These are phyloP conservation scores for Yamadazyma atlantica DNA, from an alignment of 1,139 yeast genomes.

Conservation along the genomic window DNA sequence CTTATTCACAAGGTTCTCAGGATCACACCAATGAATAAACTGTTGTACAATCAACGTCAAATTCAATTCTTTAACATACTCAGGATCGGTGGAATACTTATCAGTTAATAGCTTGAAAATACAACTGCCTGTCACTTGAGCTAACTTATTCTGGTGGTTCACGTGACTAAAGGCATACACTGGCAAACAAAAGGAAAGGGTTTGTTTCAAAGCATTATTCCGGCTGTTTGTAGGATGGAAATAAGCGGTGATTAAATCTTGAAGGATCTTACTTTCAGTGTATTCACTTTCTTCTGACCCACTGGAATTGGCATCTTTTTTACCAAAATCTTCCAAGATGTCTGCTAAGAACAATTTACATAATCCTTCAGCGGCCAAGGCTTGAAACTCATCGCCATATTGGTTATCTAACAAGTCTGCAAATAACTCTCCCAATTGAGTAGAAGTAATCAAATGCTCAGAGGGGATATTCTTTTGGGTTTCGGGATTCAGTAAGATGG, in stretches of 20 bases:
- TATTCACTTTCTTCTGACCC: constrained; percentile 10
- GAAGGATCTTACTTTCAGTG: constrained; percentile 40
- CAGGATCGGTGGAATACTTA: constrained; percentile 26
- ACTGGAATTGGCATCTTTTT: not conserved
- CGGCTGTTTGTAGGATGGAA: constrained; percentile 65
- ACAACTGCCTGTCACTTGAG: constrained; percentile 66
- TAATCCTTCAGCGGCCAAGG: constrained; percentile 82
- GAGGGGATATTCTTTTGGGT: not conserved
- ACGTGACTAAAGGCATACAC: constrained; percentile 82
- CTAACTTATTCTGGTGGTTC: constrained; percentile 68
- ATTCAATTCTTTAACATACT: constrained; percentile 3
- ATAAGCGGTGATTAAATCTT: constrained; percentile 58
- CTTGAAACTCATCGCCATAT: constrained; percentile 66
- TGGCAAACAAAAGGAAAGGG: constrained; percentile 85
- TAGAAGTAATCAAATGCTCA: constrained; percentile 51
- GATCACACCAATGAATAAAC: constrained; percentile 84
- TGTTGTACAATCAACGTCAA: constrained; percentile 69
- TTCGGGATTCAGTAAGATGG: constrained; percentile 40
- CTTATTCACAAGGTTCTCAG: constrained; percentile 59
- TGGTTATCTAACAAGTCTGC: constrained; percentile 62
- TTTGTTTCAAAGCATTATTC: constrained; percentile 74
- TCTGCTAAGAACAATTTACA: constrained; percentile 83
- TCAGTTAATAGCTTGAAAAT: constrained; percentile 50
- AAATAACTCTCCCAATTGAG: constrained; percentile 62
- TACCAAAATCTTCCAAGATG: constrained; percentile 39